A percentile compares a stretch with the other conserved stretches of the same genome.
These are phyloP conservation scores for Bombardia bombarda DNA, from an alignment of 495 filamentous ascomycete genomes.

Conservation along the genomic window DNA sequence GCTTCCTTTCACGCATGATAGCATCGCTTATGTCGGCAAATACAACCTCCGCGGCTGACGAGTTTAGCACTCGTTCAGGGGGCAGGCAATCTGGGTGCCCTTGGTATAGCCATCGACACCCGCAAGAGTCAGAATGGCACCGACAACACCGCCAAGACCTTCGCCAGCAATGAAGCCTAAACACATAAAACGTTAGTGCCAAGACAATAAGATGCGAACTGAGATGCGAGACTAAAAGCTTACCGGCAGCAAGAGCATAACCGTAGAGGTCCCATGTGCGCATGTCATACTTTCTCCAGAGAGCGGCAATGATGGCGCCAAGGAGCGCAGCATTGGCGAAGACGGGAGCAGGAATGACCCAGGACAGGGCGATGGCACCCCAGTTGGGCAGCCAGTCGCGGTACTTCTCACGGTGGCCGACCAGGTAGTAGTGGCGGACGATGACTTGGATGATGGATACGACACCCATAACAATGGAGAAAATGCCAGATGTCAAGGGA, in stretches of 20 bases:
- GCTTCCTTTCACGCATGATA: not conserved
- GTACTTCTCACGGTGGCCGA: slow-evolving; percentile 37
- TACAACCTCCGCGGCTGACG: not conserved
- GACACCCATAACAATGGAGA: slow-evolving; percentile 47
- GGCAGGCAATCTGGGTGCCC: slow-evolving; percentile 44
- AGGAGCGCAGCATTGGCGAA: slow-evolving; percentile 46
- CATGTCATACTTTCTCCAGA: slow-evolving; percentile 52
- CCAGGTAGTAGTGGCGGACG: slow-evolving; percentile 50
- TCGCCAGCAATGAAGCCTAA: slow-evolving; percentile 57
- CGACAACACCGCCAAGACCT: slow-evolving; percentile 56
- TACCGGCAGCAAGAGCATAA: slow-evolving; percentile 56
- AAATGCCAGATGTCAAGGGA: slow-evolving; percentile 46
- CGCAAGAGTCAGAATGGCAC: slow-evolving; percentile 46
- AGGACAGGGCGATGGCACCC: slow-evolving; percentile 56
- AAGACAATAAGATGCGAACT: not conserved
- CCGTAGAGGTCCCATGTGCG: slow-evolving; percentile 51
- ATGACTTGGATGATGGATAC: slow-evolving; percentile 43
- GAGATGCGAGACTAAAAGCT: not conserved
- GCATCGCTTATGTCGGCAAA: no score
- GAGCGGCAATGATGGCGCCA: slow-evolving; percentile 46
- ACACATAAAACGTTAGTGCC: not conserved
- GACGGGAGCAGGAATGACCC: slow-evolving; percentile 41
- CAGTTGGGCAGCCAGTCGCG: slow-evolving; percentile 58
- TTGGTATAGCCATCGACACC: slow-evolving; percentile 38
- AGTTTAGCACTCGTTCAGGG: slow-evolving; percentile 22